Conservation (phyloP, 2,329 filamentous ascomycete species). For the Huntiella omanensis region DNA sequence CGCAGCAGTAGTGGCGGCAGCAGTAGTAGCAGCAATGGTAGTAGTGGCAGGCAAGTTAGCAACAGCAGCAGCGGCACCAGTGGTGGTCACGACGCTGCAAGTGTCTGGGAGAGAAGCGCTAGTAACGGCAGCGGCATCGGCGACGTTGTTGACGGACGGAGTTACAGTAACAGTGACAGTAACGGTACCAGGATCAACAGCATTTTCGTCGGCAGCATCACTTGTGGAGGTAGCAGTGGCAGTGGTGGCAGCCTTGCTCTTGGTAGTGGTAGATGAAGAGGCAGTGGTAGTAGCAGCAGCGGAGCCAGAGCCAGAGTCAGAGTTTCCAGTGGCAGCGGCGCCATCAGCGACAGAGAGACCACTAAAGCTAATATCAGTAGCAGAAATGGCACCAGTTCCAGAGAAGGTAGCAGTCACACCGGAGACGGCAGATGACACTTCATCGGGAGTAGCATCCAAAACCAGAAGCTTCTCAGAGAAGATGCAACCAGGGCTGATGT, state of each 20-base stretch:
- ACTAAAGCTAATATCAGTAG: conserved; percentile 15
- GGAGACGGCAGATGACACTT: conserved; percentile 30
- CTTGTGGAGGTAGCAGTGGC: conserved; percentile 1
- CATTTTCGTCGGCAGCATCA: neutral
- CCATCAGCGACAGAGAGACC: conserved; percentile 13
- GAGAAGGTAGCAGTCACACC: conserved; percentile 19
- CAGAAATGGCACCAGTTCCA: conserved; percentile 17
- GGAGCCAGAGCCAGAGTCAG: conserved; percentile 3
- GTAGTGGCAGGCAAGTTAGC: conserved; percentile 3
- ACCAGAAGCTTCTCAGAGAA: conserved; percentile 33
- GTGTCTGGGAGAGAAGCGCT: conserved; percentile 1
- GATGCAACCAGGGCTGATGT: conserved; percentile 34
- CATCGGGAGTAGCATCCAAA: conserved; percentile 31
- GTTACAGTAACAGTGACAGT: conserved; percentile 2
- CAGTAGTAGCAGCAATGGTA: conserved; percentile 6
- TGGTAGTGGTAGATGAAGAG: conserved; percentile 1
- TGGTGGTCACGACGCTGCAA: conserved; percentile 10
- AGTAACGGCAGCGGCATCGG: neutral
- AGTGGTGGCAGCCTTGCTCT: conserved; percentile 2
- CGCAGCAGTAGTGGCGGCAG: neutral
- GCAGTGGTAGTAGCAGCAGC: conserved; percentile 3
- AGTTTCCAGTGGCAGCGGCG: conserved; percentile 4
- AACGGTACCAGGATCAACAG: neutral
- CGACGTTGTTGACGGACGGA: neutral
- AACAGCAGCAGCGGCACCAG: conserved; percentile 4